Percentiles rank a stretch among this genome's conserved stretches.
Conservation (phyloP, 129 eudicot species). For the Gnaphalium uliginosum region DNA sequence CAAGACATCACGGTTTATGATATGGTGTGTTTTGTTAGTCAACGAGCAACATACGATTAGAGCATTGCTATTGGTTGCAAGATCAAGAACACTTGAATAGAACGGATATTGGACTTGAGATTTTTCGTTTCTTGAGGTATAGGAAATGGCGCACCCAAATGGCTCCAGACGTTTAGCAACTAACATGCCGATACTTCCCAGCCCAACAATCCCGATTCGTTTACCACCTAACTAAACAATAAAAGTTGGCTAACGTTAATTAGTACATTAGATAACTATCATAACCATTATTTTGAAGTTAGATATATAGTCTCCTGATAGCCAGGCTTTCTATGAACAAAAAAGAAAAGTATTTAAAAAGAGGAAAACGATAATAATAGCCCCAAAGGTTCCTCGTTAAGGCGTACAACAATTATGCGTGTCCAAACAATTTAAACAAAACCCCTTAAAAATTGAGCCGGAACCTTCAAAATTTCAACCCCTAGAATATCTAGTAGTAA, state of each 20-base stretch:
- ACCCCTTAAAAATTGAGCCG: no score
- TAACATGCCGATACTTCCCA: slow-evolving; percentile 66
- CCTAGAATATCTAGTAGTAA: no score
- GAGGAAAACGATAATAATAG: no score
- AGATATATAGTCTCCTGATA: neutral
- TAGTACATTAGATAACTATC: neutral
- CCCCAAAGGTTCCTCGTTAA: no score
- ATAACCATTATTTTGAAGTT: neutral
- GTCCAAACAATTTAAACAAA: no score
- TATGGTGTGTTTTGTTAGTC: slow-evolving; percentile 58
- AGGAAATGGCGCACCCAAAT: slow-evolving; percentile 69
- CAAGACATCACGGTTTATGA: slow-evolving; percentile 59
- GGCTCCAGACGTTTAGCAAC: slow-evolving; percentile 62
- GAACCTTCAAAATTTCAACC: no score
- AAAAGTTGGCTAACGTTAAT: neutral
- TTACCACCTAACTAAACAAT: slow-evolving; percentile 58
- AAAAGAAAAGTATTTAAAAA: no score
- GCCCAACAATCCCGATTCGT: slow-evolving; percentile 71
- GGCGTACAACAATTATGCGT: no score
- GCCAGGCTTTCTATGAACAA: neutral
- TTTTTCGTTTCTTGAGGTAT: slow-evolving; percentile 57
- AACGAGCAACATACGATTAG: slow-evolving; percentile 65
- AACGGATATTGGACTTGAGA: slow-evolving; percentile 45
- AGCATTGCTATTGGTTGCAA: slow-evolving; percentile 54
- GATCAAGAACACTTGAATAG: slow-evolving; percentile 40